Conservation (phyloP, 2,329 filamentous ascomycete genomes). For the Aureobasidium sp. region DNA sequence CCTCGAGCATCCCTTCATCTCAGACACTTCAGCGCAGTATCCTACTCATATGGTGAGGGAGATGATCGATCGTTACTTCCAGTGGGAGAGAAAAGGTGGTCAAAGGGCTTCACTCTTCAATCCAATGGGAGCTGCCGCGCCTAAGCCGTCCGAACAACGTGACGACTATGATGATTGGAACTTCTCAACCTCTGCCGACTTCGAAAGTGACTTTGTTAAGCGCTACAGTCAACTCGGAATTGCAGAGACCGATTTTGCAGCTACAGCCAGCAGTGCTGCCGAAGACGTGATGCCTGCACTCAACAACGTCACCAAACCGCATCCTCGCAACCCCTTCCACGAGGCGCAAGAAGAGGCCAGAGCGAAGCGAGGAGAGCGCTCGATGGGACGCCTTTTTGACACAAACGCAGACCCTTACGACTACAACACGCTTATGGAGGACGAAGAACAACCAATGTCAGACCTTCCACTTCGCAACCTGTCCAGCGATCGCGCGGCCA, state of each 20-base stretch:
- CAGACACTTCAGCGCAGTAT: constrained; percentile 54
- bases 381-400: constrained; percentile 53
- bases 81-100: constrained; percentile 70
- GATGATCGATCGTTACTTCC: constrained; percentile 64
- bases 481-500: constrained; percentile 32
- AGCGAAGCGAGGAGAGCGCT: constrained; percentile 49
- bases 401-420: constrained; percentile 50
- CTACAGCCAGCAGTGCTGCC: neutral
- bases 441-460: constrained; percentile 38
- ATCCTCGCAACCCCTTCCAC: constrained; percentile 16
- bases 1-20: constrained; percentile 62
- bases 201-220: constrained; percentile 40
- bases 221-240: constrained; percentile 29
- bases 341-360: constrained; percentile 43
- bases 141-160: constrained; percentile 39
- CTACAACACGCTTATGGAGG: constrained; percentile 39
- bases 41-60: constrained; percentile 58
- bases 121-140: constrained; percentile 51
- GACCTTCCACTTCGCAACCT: constrained; percentile 48
- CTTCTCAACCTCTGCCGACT: constrained; percentile 57
- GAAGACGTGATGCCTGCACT: neutral
- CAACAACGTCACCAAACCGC: constrained; percentile 9
- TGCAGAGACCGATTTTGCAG: constrained; percentile 21
- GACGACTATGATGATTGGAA: constrained; percentile 53
- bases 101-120: constrained; percentile 60